Evolutionary conservation across 1,284 basidiomycete genomes (phyloP).

Genomic region (Ustilago hordei): DNA sequence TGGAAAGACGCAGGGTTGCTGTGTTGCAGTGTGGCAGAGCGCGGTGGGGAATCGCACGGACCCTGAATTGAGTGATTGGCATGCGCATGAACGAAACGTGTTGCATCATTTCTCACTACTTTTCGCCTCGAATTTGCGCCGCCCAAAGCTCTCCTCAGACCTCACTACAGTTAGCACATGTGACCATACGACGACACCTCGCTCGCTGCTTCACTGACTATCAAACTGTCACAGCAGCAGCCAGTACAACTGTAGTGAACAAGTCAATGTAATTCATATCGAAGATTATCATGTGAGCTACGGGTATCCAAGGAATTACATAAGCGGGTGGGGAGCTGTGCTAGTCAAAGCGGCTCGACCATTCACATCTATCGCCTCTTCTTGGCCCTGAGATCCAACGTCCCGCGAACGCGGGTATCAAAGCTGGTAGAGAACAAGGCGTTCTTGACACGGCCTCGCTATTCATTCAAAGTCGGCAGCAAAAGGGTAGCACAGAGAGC

Average conservation of each 20-base stretch:
- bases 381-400: slow-evolving; percentile 49
- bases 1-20: slow-evolving; percentile 24
- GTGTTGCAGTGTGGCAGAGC: not conserved
- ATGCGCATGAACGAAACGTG: slow-evolving; percentile 18
- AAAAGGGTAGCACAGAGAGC: not conserved
- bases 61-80: slow-evolving; percentile 23
- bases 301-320: too few relatives aligned
- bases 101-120: slow-evolving; percentile 16
- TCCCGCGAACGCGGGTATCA: slow-evolving; percentile 40
- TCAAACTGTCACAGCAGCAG: too few relatives aligned
- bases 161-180: not conserved
- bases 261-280: too few relatives aligned
- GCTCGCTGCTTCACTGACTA: too few relatives aligned
- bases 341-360: not conserved
- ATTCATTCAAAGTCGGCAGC: not conserved
- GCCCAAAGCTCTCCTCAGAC: slow-evolving; percentile 4
- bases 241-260: too few relatives aligned
- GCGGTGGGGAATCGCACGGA: slow-evolving; percentile 30
- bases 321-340: not conserved
- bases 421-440: slow-evolving; percentile 45
- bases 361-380: slow-evolving; percentile 18
- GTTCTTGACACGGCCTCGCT: slow-evolving; percentile 49
- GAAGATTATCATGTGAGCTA: too few relatives aligned
- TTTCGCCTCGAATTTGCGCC: not conserved
- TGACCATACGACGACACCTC: too few relatives aligned